These are phyloP conservation scores for Raphanus raphanistrum DNA, from an alignment of 345 rosid species.

Conservation along the genomic window DNA sequence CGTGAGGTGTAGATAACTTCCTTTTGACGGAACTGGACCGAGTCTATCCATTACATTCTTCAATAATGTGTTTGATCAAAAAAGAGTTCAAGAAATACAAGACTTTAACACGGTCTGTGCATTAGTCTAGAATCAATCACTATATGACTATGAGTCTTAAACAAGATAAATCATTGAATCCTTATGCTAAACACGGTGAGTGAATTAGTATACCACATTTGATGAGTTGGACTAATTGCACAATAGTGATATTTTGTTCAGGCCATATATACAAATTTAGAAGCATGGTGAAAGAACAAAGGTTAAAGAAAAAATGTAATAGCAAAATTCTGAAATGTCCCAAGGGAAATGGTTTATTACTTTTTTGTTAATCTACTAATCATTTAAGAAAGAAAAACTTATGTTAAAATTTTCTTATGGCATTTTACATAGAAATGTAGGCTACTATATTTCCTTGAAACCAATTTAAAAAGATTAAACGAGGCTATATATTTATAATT, in stretches of 20 bases:
- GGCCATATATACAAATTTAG: not conserved
- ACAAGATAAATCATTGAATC: not conserved
- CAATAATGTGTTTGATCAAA: not conserved
- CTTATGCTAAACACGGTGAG: not conserved
- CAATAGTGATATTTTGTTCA: not conserved
- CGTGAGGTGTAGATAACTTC: slow-evolving; percentile 9
- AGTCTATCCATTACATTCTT: slow-evolving; percentile 10
- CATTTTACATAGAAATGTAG: not conserved
- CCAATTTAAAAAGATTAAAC: too few species aligned
- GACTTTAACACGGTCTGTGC: not conserved
- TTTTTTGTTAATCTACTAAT: not conserved
- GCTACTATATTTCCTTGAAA: too few species aligned
- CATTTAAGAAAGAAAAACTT: not conserved
- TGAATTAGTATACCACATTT: not conserved
- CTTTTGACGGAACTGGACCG: slow-evolving; percentile 11
- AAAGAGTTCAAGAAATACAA: not conserved
- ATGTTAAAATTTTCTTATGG: not conserved
- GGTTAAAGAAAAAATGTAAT: too few species aligned
- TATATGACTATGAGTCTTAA: not conserved
- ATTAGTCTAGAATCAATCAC: not conserved
- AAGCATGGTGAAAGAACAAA: not conserved
- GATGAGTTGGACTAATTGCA: not conserved
- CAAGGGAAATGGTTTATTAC: not conserved
- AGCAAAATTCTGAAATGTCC: not conserved
- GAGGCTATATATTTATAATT: too few species aligned